phyloP scores from a whole-genome alignment of 176 grass and related monocot genomes.

The Tuctoria greenei region DNA sequence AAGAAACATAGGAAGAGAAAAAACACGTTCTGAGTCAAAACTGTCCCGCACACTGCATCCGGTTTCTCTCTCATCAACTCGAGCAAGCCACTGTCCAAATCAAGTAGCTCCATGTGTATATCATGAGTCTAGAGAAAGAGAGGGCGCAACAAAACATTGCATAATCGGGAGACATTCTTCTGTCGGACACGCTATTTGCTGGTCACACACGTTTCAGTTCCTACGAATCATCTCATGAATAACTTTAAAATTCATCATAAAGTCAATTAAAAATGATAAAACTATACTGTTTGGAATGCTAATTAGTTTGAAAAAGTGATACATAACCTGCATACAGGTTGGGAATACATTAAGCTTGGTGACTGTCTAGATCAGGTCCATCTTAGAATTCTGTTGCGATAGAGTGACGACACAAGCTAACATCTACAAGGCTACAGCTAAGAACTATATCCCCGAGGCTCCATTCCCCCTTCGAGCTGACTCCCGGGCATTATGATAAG shows the following conservation, averaged over 20 bases:
- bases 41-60: too few species aligned
- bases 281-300: not conserved
- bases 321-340: not conserved
- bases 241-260: not conserved
- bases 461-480: constrained; percentile 22
- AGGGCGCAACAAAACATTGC: too few species aligned
- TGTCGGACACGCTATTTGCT: too few species aligned
- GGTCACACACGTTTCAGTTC: too few species aligned
- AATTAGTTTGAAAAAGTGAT: not conserved
- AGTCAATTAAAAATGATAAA: not conserved
- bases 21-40: too few species aligned
- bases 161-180: too few species aligned
- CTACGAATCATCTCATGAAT: not conserved
- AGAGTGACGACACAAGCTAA: constrained; percentile 5
- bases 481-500: constrained; percentile 19
- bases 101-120: too few species aligned
- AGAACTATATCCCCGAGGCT: constrained; percentile 17
- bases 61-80: too few species aligned
- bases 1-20: too few species aligned
- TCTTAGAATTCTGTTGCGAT: not conserved
- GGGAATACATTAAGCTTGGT: not conserved
- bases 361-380: not conserved
- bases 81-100: too few species aligned
- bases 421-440: constrained; percentile 19
- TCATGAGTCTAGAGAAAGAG: too few species aligned